Evolutionary conservation across 2,329 filamentous ascomycete species (phyloP).

Genomic region (Stachybotrys elegans): DNA sequence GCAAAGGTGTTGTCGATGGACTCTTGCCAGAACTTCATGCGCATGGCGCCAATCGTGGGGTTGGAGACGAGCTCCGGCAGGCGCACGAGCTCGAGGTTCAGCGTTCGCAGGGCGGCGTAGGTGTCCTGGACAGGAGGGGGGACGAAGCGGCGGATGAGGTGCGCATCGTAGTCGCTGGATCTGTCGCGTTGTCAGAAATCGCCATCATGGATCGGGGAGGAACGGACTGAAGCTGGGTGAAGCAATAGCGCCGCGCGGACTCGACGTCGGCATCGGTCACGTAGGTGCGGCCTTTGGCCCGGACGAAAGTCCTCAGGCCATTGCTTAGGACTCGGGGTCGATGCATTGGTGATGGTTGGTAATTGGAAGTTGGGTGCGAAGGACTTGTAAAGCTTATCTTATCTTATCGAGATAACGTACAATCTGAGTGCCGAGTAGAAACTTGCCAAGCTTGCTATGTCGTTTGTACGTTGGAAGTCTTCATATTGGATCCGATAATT

Average conservation of each 20-base stretch:
- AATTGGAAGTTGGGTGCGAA: too few species aligned
- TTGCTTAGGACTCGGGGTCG: slow-evolving; percentile 28
- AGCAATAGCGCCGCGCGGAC: slow-evolving; percentile 49
- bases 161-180: slow-evolving; percentile 84
- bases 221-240: slow-evolving; percentile 45
- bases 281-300: slow-evolving; percentile 31
- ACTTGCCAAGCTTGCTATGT: too few species aligned
- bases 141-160: slow-evolving; percentile 80
- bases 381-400: too few species aligned
- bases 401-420: too few species aligned
- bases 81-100: slow-evolving; percentile 88
- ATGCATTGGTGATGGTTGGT: too few species aligned
- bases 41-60: slow-evolving; percentile 79
- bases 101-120: slow-evolving; percentile 83
- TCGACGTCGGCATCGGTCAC: slow-evolving; percentile 47
- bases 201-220: not conserved
- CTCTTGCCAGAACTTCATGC: slow-evolving; percentile 94
- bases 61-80: slow-evolving; percentile 88
- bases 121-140: slow-evolving; percentile 69
- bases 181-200: slow-evolving; percentile 37
- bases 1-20: slow-evolving; percentile 73
- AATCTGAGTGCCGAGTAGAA: too few species aligned
- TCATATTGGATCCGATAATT: too few species aligned
- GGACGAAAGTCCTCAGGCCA: slow-evolving; percentile 31
- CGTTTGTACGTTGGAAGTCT: too few species aligned